A percentile compares a stretch with the other conserved stretches of the same genome.
Evolutionary conservation across 2,329 filamentous ascomycete species (phyloP).

Genomic region (Hypoxylon rubiginosum): DNA sequence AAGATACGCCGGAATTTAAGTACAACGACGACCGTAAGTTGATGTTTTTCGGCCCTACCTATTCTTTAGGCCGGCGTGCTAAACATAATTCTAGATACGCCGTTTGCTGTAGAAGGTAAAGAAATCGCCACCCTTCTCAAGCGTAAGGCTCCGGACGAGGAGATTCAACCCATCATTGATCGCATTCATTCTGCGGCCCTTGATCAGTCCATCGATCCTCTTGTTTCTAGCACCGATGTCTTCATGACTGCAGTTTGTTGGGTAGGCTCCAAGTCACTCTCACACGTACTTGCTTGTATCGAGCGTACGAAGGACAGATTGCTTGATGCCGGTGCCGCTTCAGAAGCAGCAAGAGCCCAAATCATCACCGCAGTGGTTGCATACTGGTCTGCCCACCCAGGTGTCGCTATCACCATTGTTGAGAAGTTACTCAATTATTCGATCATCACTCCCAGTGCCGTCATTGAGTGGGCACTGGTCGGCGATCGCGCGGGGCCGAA

Average conservation of each 20-base stretch:
- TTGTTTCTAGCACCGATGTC: conserved; percentile 90
- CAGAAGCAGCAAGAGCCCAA: conserved; percentile 82
- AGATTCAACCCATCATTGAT: conserved; percentile 85
- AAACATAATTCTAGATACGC: conserved; percentile 68
- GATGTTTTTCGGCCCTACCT: conserved; percentile 16
- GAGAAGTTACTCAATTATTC: conserved; percentile 98
- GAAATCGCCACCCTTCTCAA: conserved; percentile 84
- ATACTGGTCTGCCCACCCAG: conserved; percentile 94
- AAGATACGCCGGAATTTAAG: conserved; percentile 96
- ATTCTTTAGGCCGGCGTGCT: conserved; percentile 15
- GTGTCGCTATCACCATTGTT: conserved; percentile 90
- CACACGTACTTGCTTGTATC: conserved; percentile 94
- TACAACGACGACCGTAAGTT: conserved; percentile 79
- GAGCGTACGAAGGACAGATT: conserved; percentile 94
- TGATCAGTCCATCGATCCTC: conserved; percentile 79
- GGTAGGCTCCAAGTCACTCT: conserved; percentile 94
- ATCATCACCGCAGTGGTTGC: conserved; percentile 91
- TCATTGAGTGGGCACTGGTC: conserved; percentile 90
- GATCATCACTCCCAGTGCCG: conserved; percentile 86
- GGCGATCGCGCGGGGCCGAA: conserved; percentile 65
- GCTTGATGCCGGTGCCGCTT: conserved; percentile 80
- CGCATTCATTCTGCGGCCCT: conserved; percentile 84
- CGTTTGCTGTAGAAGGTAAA: conserved; percentile 86
- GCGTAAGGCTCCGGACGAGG: conserved; percentile 86
- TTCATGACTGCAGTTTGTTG: conserved; percentile 95